phyloP scores from a whole-genome alignment of 805 yeast genomes.

The Metschnikowia hibisci region DNA sequence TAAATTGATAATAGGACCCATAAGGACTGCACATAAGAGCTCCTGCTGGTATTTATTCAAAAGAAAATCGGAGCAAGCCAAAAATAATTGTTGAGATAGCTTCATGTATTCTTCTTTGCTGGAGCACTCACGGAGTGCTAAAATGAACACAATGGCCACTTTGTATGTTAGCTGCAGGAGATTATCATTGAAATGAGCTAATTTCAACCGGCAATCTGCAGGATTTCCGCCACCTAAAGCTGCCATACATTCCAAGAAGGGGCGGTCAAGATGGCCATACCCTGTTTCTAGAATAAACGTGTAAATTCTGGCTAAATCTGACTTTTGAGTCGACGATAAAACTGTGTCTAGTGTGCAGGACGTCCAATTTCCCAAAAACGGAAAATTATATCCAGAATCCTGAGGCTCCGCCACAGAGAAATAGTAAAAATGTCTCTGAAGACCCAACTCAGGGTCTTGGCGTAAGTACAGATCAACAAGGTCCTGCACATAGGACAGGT shows the following conservation, averaged over 20 bases:
- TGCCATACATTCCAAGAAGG: not conserved
- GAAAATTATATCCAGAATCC: not conserved
- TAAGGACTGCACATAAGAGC: slow-evolving; percentile 13
- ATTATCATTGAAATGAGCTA: slow-evolving; percentile 20
- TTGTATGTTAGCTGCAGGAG: slow-evolving; percentile 16
- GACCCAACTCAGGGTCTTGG: slow-evolving; percentile 6
- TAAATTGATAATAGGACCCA: slow-evolving; percentile 17
- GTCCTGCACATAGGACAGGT: slow-evolving; percentile 20
- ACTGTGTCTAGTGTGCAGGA: not conserved
- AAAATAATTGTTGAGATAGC: slow-evolving; percentile 14
- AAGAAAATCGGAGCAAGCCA: slow-evolving; percentile 28
- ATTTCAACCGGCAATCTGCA: slow-evolving; percentile 19
- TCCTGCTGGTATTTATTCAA: slow-evolving; percentile 18
- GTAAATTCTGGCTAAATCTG: not conserved
- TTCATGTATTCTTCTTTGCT: not conserved
- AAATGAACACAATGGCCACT: slow-evolving; percentile 19
- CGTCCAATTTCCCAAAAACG: not conserved
- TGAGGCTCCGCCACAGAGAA: not conserved
- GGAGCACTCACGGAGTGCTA: not conserved
- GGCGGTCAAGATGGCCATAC: not conserved
- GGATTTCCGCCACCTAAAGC: not conserved
- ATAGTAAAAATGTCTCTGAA: slow-evolving; percentile 24
- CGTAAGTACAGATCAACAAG: slow-evolving; percentile 14
- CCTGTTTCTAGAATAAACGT: not conserved
- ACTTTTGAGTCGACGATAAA: not conserved